A percentile compares a stretch with the other conserved stretches of the same genome.
Evolutionary conservation across 305 asterid genomes (phyloP).

Genomic region (Fraxinus baroniana): DNA sequence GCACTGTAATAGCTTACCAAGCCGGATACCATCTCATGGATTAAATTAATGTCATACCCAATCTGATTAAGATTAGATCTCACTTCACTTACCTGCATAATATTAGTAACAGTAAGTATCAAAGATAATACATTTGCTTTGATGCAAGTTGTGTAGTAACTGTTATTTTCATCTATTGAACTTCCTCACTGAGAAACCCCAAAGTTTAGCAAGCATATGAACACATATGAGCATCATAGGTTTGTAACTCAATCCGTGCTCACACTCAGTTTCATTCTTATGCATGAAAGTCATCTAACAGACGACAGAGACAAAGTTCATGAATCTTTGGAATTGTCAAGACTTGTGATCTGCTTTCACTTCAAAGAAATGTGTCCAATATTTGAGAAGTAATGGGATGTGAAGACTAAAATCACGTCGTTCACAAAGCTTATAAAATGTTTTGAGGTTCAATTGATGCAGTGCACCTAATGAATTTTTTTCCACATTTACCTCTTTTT

Average conservation of each 20-base stretch:
- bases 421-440: not conserved
- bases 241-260: not conserved
- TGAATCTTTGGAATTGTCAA: not conserved
- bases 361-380: not conserved
- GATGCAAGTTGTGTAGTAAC: not conserved
- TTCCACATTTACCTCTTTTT: not conserved
- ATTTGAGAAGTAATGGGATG: conserved; percentile 1
- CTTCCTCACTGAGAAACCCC: conserved; percentile 9
- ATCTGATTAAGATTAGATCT: conserved; percentile 64
- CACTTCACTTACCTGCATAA: conserved; percentile 65
- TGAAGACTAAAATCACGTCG: not conserved
- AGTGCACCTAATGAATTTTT: not conserved
- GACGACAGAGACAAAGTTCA: not conserved
- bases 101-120: conserved; percentile 11
- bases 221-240: not conserved
- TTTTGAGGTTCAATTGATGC: not conserved
- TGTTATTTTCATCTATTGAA: conserved; percentile 5
- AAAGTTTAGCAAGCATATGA: not conserved
- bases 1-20: conserved; percentile 47
- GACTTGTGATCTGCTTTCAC: not conserved
- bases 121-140: conserved; percentile 12
- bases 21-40: conserved; percentile 71
- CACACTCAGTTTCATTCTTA: conserved; percentile 3
- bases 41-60: conserved; percentile 57
- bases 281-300: conserved; percentile 6